A percentile compares a stretch with the other conserved stretches of the same genome.
Evolutionary conservation across 768 basidiomycete species (phyloP).

Genomic region (Lentinula detonsa): DNA sequence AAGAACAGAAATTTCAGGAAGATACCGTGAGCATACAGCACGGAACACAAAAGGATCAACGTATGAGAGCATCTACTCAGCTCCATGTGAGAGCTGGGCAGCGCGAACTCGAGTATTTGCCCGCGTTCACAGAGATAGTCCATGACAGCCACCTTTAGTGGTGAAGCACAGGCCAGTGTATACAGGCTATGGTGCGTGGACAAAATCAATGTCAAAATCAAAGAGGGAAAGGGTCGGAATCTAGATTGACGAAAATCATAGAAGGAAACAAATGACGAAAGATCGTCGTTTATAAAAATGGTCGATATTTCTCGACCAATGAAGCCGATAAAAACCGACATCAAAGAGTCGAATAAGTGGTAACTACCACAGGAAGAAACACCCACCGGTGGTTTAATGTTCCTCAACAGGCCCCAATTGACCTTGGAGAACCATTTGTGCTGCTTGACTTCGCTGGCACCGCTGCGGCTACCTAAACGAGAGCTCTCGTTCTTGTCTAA

Average conservation of each 20-base stretch:
- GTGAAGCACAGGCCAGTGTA: not conserved
- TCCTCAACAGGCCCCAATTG: conserved; percentile 94
- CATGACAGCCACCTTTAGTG: not conserved
- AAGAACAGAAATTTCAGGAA: not conserved
- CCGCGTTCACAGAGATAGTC: not conserved
- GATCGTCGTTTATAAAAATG: not conserved
- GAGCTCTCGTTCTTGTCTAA: conserved; percentile 89
- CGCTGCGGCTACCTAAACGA: conserved; percentile 85
- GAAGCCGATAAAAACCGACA: not conserved
- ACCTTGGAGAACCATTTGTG: conserved; percentile 98
- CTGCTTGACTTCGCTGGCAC: conserved; percentile 97
- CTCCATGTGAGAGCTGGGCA: not conserved
- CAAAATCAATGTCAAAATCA: not conserved
- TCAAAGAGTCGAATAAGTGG: not conserved
- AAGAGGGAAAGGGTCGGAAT: not conserved
- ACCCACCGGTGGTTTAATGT: conserved; percentile 89
- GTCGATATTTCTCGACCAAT: not conserved
- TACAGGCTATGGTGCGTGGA: not conserved
- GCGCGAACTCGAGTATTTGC: not conserved
- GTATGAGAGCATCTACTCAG: not conserved
- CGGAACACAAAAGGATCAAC: not conserved
- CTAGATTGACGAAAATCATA: conserved; percentile 7
- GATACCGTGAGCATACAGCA: not conserved
- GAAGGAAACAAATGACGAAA: not conserved
- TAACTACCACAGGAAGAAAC: conserved; percentile 4